phyloP scores from a whole-genome alignment of 257 asterid genomes.

The Solanum dulcamara region DNA sequence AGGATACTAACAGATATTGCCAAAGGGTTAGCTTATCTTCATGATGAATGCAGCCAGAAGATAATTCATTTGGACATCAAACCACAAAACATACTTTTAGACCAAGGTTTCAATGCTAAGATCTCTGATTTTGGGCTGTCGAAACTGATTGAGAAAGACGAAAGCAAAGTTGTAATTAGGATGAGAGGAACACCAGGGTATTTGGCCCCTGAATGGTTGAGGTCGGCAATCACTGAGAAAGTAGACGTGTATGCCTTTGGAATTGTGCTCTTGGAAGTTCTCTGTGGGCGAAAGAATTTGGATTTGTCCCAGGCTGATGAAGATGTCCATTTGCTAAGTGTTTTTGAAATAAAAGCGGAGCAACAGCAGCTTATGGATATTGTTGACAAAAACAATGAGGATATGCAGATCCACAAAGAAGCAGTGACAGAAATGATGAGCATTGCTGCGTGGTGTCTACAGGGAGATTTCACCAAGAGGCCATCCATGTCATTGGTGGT shows the following conservation, averaged over 20 bases:
- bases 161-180: conserved; percentile 8
- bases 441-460: conserved; percentile 19
- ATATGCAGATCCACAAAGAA: conserved; percentile 1
- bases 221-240: conserved; percentile 8
- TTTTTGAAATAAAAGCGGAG: conserved; percentile 3
- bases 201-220: conserved; percentile 17
- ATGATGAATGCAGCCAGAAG: conserved; percentile 16
- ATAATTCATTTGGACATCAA: conserved; percentile 20
- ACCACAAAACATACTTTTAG: conserved; percentile 21
- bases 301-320: conserved; percentile 5
- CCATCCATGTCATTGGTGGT: conserved; percentile 18
- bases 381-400: not conserved
- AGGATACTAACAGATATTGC: conserved; percentile 10
- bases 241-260: conserved; percentile 19
- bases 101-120: conserved; percentile 16
- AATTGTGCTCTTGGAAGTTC: conserved; percentile 7
- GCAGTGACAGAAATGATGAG: conserved; percentile 3
- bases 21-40: conserved; percentile 19
- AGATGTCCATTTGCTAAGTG: conserved; percentile 1
- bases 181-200: conserved; percentile 25
- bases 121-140: conserved; percentile 16
- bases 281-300: conserved; percentile 15
- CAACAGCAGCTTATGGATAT: not conserved
- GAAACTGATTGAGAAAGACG: conserved; percentile 10
- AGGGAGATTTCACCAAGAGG: not conserved